Conservation (phyloP, 169 alveolate species). For the Eimeria maxima region DNA sequence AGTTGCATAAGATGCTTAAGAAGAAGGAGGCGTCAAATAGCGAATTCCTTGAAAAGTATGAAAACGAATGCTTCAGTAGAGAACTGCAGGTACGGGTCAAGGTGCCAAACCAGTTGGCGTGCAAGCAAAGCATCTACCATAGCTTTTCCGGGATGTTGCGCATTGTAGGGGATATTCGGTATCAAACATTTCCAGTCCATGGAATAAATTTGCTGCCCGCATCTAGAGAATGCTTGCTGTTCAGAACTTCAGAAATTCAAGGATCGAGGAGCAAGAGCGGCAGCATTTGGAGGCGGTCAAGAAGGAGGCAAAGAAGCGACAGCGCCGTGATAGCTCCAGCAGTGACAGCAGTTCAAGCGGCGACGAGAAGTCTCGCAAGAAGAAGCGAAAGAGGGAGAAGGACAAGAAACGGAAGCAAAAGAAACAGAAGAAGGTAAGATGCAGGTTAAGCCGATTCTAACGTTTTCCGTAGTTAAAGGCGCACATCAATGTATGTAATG, state of each 20-base stretch:
- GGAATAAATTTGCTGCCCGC: neutral
- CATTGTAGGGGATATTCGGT: neutral
- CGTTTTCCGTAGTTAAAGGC: neutral
- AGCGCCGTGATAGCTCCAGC: constrained; percentile 64
- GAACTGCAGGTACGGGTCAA: constrained; percentile 74
- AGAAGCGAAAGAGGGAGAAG: constrained; percentile 57
- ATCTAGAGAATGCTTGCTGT: neutral
- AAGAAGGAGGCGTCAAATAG: constrained; percentile 81
- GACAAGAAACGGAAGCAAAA: constrained; percentile 64
- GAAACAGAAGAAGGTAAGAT: constrained; percentile 52
- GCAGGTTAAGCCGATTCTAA: neutral
- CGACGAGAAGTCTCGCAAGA: constrained; percentile 67
- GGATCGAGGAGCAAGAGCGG: constrained; percentile 78
- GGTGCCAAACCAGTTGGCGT: neutral
- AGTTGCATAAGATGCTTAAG: constrained; percentile 78
- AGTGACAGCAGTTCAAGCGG: constrained; percentile 63
- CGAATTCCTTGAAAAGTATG: constrained; percentile 79
- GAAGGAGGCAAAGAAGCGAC: constrained; percentile 77
- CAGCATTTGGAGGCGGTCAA: constrained; percentile 56
- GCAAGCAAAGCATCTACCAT: neutral
- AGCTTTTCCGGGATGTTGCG: neutral
- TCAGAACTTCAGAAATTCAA: constrained; percentile 68
- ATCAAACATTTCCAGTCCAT: neutral
- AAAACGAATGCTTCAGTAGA: constrained; percentile 76
- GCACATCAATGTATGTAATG: neutral